phyloP scores from a whole-genome alignment of 495 filamentous ascomycete genomes.

The Cairneyella variabilis region DNA sequence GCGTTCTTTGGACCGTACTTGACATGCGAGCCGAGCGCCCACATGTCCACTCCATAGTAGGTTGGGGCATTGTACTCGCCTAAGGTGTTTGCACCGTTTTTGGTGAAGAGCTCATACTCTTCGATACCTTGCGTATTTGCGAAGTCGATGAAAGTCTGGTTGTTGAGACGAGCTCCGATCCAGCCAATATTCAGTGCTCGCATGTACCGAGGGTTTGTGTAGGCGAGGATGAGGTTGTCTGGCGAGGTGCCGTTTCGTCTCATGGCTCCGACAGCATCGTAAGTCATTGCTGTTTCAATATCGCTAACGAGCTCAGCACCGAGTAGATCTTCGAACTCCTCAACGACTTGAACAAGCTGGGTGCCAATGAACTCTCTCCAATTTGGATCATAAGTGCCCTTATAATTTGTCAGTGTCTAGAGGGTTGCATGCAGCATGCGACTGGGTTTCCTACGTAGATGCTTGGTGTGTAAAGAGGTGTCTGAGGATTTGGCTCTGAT shows the following conservation, averaged over 20 bases:
- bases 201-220: conserved; percentile 30
- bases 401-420: neutral
- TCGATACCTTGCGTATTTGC: conserved; percentile 25
- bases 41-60: conserved; percentile 30
- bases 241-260: conserved; percentile 29
- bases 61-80: conserved; percentile 31
- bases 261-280: conserved; percentile 30
- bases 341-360: conserved; percentile 30
- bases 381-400: conserved; percentile 31
- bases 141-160: conserved; percentile 29
- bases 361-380: conserved; percentile 33
- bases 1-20: conserved; percentile 27
- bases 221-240: conserved; percentile 28
- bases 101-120: conserved; percentile 25
- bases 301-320: conserved; percentile 18
- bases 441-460: conserved; percentile 23
- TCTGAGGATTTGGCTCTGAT: conserved; percentile 25
- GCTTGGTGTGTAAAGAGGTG: conserved; percentile 27
- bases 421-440: neutral
- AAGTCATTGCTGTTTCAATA: conserved; percentile 27
- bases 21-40: conserved; percentile 27
- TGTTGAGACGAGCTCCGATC: conserved; percentile 24
- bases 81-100: conserved; percentile 25
- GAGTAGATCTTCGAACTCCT: conserved; percentile 29
- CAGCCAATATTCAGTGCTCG: conserved; percentile 29